Base-by-base conservation (phyloP, 1,284 basidiomycete species). In the Leccinum pachyderme region DNA sequence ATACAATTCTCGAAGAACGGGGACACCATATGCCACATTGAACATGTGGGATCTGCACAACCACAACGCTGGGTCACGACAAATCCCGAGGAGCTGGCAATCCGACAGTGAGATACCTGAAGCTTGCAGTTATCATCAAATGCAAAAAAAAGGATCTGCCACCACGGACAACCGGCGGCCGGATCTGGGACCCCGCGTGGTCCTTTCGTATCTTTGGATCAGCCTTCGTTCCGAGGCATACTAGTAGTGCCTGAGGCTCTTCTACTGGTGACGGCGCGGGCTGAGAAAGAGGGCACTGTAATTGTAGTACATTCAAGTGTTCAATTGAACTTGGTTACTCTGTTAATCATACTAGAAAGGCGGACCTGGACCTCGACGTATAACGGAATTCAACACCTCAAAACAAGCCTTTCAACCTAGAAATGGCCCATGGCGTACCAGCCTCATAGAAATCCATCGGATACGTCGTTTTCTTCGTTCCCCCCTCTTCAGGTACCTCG, bases 361-460 rank as follows among this genome's bases (percentile, higher is more conserved):
- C 33, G 33, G 7, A 5, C 15, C 15, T n/a, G 7, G 33, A n/a
- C 33, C 9, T 31, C 29, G 33, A n/a, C n/a, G n/a, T 35, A 35
- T 8, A n/a, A n/a, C 8, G 37, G 11, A 39, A 39, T 25, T 25
- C 25, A 54, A 25, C 25, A 29, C 27, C 12, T 59, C 33, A 56
- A 53, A 73, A 70, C 6, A 61, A 60, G n/a, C 68, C 77, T 49
- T 73, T 79, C 61, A 57, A 70, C 72, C 82, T 81, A 29, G 83
- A 85, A 55, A 78, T 67, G 9, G 86, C 89, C 92, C 87, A 89
- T 2, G 81, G 82, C 62, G 81, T 88, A 5, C 87, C 88, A 12
- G 87, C 84, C 45, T 83, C 81, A 66, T 98, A 99, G 71, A 98
- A 99, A 73, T 99, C 93, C 96, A 99, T 99, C 1, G 93, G 90